Percentiles rank a stretch among this genome's conserved stretches.
phyloP scores from a whole-genome alignment of 495 filamentous ascomycete species.

The Annulohypoxylon moriforme region DNA sequence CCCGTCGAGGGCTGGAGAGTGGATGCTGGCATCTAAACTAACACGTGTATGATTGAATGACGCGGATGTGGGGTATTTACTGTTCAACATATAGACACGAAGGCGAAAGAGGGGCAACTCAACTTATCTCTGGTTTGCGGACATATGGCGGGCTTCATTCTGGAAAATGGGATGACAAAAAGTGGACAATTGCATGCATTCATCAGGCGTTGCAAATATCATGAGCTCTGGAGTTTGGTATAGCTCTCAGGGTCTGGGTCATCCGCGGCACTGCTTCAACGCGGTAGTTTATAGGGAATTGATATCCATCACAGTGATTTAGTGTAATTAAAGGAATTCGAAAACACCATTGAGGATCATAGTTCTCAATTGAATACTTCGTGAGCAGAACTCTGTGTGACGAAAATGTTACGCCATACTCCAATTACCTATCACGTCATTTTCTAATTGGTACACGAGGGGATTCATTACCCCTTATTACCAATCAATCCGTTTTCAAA shows the following conservation, averaged over 20 bases:
- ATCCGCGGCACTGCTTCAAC: conserved; percentile 45
- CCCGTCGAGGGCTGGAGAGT: conserved; percentile 77
- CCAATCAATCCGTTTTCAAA: not conserved
- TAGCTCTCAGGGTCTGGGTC: conserved; percentile 39
- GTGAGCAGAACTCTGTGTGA: conserved; percentile 3
- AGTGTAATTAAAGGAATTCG: conserved; percentile 27
- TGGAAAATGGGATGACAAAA: conserved; percentile 45
- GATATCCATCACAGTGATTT: conserved; percentile 38
- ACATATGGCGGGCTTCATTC: conserved; percentile 32
- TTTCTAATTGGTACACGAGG: not conserved
- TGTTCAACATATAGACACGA: conserved; percentile 48
- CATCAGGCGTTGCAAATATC: conserved; percentile 53
- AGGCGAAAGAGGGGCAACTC: conserved; percentile 47
- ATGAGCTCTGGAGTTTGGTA: conserved; percentile 46
- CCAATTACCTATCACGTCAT: conserved; percentile 18
- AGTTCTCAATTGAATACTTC: conserved; percentile 30
- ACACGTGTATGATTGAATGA: conserved; percentile 27
- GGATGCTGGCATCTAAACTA: conserved; percentile 61
- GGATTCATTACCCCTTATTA: not conserved
- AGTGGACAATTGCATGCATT: conserved; percentile 50
- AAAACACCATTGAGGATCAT: conserved; percentile 5
- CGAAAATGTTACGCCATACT: not conserved
- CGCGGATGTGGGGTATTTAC: conserved; percentile 29
- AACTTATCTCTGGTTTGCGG: conserved; percentile 49
- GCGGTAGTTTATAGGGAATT: conserved; percentile 39